Evolutionary conservation across 352 stramenopile species (phyloP).

Genomic region (Pythium biforme): DNA sequence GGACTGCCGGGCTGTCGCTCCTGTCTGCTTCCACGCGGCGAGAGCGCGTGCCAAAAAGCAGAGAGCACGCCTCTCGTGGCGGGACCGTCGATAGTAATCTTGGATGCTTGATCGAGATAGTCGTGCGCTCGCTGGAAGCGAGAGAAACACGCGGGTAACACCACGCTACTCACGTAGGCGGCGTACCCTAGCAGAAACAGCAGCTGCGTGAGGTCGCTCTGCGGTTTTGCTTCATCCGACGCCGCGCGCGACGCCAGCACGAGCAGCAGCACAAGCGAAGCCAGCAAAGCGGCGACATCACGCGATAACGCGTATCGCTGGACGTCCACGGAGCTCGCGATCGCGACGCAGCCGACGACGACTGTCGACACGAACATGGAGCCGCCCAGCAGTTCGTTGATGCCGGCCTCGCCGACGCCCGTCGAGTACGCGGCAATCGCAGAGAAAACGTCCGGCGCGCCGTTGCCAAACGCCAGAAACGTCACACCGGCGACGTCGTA

Average conservation of each 20-base stretch:
- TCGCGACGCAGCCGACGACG: slow-evolving; percentile 87
- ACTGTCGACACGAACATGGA: slow-evolving; percentile 96
- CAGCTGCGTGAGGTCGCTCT: slow-evolving; percentile 34
- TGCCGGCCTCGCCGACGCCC: slow-evolving; percentile 63
- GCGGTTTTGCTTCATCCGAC: slow-evolving; percentile 10
- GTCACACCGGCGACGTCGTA: slow-evolving; percentile 96
- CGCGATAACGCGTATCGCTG: slow-evolving; percentile 65
- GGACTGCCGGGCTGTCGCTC: slow-evolving; percentile 15
- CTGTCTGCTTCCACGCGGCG: slow-evolving; percentile 23
- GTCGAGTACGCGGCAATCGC: slow-evolving; percentile 86
- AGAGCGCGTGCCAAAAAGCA: slow-evolving; percentile 77
- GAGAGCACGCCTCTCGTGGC: slow-evolving; percentile 44
- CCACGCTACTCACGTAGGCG: slow-evolving; percentile 58
- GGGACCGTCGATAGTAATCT: background rate
- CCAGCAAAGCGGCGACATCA: slow-evolving; percentile 55
- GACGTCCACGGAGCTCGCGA: slow-evolving; percentile 65
- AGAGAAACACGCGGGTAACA: slow-evolving; percentile 51
- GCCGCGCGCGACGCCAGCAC: slow-evolving; percentile 7
- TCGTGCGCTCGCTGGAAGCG: slow-evolving; percentile 22
- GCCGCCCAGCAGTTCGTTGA: slow-evolving; percentile 94
- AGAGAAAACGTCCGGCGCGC: slow-evolving; percentile 96
- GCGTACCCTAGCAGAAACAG: slow-evolving; percentile 52
- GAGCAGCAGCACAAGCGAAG: slow-evolving; percentile 49
- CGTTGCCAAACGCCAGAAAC: slow-evolving; percentile 97
- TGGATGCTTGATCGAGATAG: background rate